Evolutionary conservation across 139 green algal genomes (phyloP).

Genomic region (Chlorella sp.): DNA sequence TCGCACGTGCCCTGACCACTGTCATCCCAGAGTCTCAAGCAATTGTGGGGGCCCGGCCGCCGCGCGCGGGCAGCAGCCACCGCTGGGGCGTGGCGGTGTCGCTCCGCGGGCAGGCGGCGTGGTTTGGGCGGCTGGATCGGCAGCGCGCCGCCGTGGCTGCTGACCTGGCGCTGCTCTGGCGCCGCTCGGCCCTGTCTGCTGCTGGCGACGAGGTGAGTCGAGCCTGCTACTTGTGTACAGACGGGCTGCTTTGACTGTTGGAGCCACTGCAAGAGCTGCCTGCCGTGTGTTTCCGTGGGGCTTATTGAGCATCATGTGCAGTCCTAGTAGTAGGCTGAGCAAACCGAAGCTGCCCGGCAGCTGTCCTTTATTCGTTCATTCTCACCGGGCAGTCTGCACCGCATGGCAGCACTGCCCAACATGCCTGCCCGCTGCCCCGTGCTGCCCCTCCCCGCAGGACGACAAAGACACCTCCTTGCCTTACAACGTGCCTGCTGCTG

Average conservation of each 20-base stretch:
- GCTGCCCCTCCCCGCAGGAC: background rate
- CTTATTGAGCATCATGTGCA: too few relatives aligned
- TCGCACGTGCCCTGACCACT: background rate
- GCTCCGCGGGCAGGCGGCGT: conserved; percentile 18
- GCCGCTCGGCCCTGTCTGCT: background rate
- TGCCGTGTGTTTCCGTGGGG: too few relatives aligned
- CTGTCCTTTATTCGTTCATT: background rate
- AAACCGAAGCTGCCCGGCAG: too few relatives aligned
- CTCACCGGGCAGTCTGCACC: background rate
- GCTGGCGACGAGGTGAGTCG: background rate
- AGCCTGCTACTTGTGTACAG: background rate
- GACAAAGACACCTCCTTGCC: background rate
- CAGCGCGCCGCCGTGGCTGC: conserved; percentile 22
- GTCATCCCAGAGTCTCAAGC: background rate
- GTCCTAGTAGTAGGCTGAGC: too few relatives aligned
- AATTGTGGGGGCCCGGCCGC: conserved; percentile 12
- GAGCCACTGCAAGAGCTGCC: too few relatives aligned
- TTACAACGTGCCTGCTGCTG: conserved; percentile 11
- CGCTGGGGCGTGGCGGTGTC: conserved; percentile 29
- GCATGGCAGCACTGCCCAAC: background rate
- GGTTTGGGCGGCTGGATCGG: conserved; percentile 28
- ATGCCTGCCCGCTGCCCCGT: background rate
- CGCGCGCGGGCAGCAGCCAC: conserved; percentile 31
- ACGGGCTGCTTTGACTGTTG: background rate
- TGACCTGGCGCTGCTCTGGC: conserved; percentile 20